A percentile compares a stretch with the other conserved stretches of the same genome.
These are phyloP conservation scores for Tulasnella sp. DNA, from an alignment of 768 basidiomycete genomes.

Conservation along the genomic window DNA sequence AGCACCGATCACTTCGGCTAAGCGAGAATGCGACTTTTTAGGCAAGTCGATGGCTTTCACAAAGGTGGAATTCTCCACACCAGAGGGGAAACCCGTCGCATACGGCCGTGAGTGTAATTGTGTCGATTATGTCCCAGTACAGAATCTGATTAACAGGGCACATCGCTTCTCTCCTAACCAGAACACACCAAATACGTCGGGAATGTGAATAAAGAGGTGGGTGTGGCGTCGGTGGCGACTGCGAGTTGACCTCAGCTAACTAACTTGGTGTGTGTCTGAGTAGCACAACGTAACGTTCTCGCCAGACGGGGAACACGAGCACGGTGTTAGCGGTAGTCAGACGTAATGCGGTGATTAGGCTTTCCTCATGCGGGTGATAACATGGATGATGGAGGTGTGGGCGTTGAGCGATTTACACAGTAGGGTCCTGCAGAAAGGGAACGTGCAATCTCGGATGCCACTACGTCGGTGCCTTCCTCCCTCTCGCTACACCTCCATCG, in stretches of 20 bases:
- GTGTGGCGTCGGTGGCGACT: background rate
- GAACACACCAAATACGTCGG: slow-evolving; percentile 81
- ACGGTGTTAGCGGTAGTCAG: background rate
- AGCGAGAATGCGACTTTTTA: slow-evolving; percentile 21
- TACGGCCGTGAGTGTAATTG: slow-evolving; percentile 54
- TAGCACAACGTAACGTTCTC: slow-evolving; percentile 75
- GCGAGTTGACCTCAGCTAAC: background rate
- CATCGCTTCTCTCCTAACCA: slow-evolving; percentile 25
- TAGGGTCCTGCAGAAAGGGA: background rate
- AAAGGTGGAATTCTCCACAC: slow-evolving; percentile 62
- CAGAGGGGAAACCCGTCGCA: slow-evolving; percentile 55
- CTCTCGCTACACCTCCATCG: background rate
- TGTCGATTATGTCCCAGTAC: background rate
- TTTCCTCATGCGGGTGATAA: background rate
- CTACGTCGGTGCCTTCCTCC: background rate
- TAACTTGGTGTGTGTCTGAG: slow-evolving; percentile 22
- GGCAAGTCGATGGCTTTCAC: slow-evolving; percentile 75
- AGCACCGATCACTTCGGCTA: background rate
- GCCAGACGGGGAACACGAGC: slow-evolving; percentile 48
- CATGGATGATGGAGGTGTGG: background rate
- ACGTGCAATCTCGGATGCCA: background rate
- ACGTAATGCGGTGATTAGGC: background rate
- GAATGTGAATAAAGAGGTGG: slow-evolving; percentile 38
- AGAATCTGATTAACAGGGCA: background rate
- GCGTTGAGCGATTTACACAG: background rate